A percentile compares a stretch with the other conserved stretches of the same genome.
These are phyloP conservation scores for Exobasidium rhododendri DNA, from an alignment of 1,284 basidiomycete species.

Conservation along the genomic window DNA sequence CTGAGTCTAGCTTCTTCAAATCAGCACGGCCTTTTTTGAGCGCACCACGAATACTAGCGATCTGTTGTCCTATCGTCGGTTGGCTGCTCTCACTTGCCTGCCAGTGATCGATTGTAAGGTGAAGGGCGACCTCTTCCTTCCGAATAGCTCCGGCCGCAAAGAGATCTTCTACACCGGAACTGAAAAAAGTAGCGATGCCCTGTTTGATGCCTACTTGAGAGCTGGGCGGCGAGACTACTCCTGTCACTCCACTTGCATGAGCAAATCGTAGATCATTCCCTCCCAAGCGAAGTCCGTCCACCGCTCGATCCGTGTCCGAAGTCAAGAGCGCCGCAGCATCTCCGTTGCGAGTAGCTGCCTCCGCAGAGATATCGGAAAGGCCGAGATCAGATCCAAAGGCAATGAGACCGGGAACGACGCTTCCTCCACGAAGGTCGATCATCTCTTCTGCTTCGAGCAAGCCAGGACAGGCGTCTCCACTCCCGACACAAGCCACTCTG, in stretches of 20 bases:
- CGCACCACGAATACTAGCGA: slow-evolving; percentile 65
- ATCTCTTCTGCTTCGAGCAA: background rate
- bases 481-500: slow-evolving; percentile 22
- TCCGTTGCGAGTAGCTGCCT: slow-evolving; percentile 32
- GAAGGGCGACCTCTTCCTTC: slow-evolving; percentile 68
- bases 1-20: background rate
- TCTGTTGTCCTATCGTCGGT: slow-evolving; percentile 63
- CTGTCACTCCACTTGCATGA: slow-evolving; percentile 62
- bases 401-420: slow-evolving; percentile 29
- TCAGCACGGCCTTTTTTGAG: slow-evolving; percentile 45
- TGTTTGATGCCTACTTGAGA: slow-evolving; percentile 57
- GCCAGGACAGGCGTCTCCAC: background rate
- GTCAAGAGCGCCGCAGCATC: background rate
- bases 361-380: slow-evolving; percentile 39
- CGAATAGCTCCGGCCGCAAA: slow-evolving; percentile 67
- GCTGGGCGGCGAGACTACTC: slow-evolving; percentile 59
- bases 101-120: slow-evolving; percentile 63
- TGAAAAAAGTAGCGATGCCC: slow-evolving; percentile 57
- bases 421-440: slow-evolving; percentile 28
- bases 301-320: slow-evolving; percentile 21
- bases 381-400: slow-evolving; percentile 41
- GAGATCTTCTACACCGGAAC: slow-evolving; percentile 24
- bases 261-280: slow-evolving; percentile 51
- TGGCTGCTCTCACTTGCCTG: slow-evolving; percentile 58
- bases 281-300: slow-evolving; percentile 39